Evolutionary conservation across 768 basidiomycete species (phyloP).

Genomic region (Pholiota conissans): DNA sequence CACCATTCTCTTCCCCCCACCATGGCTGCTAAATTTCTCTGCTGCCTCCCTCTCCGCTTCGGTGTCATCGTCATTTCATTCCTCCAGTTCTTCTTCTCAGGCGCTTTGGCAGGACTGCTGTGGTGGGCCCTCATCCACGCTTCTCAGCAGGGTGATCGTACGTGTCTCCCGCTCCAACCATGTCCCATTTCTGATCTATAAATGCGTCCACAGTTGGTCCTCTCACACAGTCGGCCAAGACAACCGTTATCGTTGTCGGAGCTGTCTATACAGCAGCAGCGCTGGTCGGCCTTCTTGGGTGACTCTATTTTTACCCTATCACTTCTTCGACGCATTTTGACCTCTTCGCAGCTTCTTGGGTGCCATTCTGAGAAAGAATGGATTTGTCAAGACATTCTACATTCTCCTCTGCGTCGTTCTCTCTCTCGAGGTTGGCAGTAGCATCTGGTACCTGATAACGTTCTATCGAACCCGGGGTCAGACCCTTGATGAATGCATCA

Average conservation of each 20-base stretch:
- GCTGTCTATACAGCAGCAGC: constrained; percentile 32
- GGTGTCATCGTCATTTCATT: constrained; percentile 41
- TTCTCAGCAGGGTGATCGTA: constrained; percentile 19
- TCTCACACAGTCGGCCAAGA: constrained; percentile 27
- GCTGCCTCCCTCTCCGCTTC: constrained; percentile 43
- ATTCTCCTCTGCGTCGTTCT: constrained; percentile 30
- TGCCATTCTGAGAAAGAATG: constrained; percentile 36
- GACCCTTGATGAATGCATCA: constrained; percentile 28
- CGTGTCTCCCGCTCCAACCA: constrained; percentile 1
- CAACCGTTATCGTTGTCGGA: constrained; percentile 30
- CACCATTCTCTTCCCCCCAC: constrained; percentile 6
- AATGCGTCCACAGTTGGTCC: constrained; percentile 20
- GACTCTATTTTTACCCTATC: constrained; percentile 7
- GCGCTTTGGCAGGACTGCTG: constrained; percentile 29
- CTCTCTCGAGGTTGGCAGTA: constrained; percentile 28
- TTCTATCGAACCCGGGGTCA: constrained; percentile 30
- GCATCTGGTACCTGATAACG: constrained; percentile 30
- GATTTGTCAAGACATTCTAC: constrained; percentile 33
- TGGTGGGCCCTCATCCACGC: constrained; percentile 28
- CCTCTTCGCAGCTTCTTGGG: constrained; percentile 35
- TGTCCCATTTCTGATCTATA: not conserved
- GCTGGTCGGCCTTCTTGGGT: constrained; percentile 36
- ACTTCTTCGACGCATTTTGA: not conserved
- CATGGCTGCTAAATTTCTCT: constrained; percentile 42
- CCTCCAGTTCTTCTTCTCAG: constrained; percentile 37